phyloP scores from a whole-genome alignment of 768 basidiomycete species.

The Lanmaoa rubissima region DNA sequence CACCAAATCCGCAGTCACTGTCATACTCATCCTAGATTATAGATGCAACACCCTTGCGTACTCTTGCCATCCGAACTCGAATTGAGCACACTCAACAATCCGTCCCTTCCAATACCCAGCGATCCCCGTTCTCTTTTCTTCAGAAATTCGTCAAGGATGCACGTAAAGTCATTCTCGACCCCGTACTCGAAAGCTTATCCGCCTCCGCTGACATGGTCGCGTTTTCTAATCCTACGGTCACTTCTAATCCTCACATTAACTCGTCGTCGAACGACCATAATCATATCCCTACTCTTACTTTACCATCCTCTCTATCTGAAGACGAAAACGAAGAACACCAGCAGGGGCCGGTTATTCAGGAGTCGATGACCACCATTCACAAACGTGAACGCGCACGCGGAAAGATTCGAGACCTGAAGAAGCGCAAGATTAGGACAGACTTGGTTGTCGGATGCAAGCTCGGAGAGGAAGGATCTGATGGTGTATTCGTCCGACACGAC shows the following conservation, averaged over 20 bases:
- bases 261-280: constrained; percentile 24
- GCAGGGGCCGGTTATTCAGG: constrained; percentile 13
- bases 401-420: constrained; percentile 57
- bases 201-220: constrained; percentile 17
- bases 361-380: constrained; percentile 14
- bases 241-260: constrained; percentile 27
- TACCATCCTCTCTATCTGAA: constrained; percentile 33
- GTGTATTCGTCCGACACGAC: constrained; percentile 56
- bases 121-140: constrained; percentile 48
- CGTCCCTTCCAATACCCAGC: constrained; percentile 40
- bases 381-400: constrained; percentile 46
- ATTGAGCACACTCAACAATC: constrained; percentile 36
- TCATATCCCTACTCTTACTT: constrained; percentile 17
- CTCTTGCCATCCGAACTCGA: constrained; percentile 43
- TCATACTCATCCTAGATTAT: constrained; percentile 7
- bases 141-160: constrained; percentile 58
- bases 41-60: constrained; percentile 57
- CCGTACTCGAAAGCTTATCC: constrained; percentile 33
- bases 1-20: neutral
- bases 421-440: constrained; percentile 42
- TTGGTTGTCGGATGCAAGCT: constrained; percentile 32
- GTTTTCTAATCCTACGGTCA: constrained; percentile 26
- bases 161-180: constrained; percentile 48
- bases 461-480: constrained; percentile 32
- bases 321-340: constrained; percentile 27